These are phyloP conservation scores for Solanum virginianum DNA, from an alignment of 257 asterid species.

Conservation along the genomic window DNA sequence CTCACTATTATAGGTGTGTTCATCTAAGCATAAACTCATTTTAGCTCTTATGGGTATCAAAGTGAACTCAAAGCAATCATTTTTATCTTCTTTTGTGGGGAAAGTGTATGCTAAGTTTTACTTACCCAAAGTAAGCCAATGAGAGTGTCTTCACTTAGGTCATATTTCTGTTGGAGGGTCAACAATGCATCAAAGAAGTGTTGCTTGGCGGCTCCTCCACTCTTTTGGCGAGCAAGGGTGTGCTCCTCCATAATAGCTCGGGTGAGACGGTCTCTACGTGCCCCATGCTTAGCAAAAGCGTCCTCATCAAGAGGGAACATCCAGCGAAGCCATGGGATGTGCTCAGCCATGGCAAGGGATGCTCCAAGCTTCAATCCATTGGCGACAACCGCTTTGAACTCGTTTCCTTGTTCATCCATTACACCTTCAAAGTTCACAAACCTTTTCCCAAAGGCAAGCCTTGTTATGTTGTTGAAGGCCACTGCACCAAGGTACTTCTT, in stretches of 20 bases:
- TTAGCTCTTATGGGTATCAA: not conserved
- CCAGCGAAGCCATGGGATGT: conserved; percentile 76
- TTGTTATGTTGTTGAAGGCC: conserved; percentile 64
- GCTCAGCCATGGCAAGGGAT: conserved; percentile 61
- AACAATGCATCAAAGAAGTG: conserved; percentile 64
- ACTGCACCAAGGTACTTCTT: conserved; percentile 59
- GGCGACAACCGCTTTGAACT: conserved; percentile 53
- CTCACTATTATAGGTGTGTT: not conserved
- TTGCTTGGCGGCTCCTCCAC: conserved; percentile 45
- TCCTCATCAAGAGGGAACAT: conserved; percentile 59
- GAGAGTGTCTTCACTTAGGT: conserved; percentile 66
- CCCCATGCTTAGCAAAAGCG: conserved; percentile 48
- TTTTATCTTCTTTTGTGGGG: not conserved
- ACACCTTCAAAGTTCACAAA: conserved; percentile 45
- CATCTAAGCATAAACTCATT: not conserved
- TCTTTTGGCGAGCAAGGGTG: conserved; percentile 37
- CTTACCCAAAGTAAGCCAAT: conserved; percentile 76
- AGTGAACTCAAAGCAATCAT: not conserved
- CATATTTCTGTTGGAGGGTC: conserved; percentile 48
- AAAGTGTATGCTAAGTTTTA: not conserved
- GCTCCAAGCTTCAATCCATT: conserved; percentile 60
- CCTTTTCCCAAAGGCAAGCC: conserved; percentile 64
- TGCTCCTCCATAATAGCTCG: conserved; percentile 67
- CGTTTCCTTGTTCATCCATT: conserved; percentile 57
- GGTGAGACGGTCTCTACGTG: conserved; percentile 48